Evolutionary conservation across 2,329 filamentous ascomycete genomes (phyloP), one percentile per base, ranked within the genome.

Genomic region (Phialophora macrospora): DNA sequence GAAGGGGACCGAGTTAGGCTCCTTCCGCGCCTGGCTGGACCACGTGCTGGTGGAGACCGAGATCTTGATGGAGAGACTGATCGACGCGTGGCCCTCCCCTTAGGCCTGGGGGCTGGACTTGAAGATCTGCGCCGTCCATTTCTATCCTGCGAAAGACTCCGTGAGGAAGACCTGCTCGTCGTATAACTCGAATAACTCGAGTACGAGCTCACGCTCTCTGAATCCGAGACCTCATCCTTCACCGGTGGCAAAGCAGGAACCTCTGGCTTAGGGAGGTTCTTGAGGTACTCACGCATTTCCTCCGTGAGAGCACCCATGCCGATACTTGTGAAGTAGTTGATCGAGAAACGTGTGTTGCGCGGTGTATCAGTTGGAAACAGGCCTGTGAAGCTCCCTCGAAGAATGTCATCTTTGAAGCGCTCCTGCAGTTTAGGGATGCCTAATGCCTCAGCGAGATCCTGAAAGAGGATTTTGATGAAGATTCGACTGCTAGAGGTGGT

Each of bases 271-370:
- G 93, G 93, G 78, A 96, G 87, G 74, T 93, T 97, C 76, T 93
- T 90, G 63, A 99, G 84, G 75, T 90, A 88, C 74, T 96, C 92
- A 77, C 95, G 89, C 92, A 97, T 96, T 71, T 93, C 91, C 76
- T 99, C 95, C 1, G 95, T 99, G 68, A 99, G 84, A 26, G 87
- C 88, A 75, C 95, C 95, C 91, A 99, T 96, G 65, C 93, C 93
- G 73, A 99, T 96, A 74, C 93, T 95, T 9, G 95, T 99, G 78
- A 99, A 98, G 84, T 97, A 99, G 80, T 99, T 99, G 88, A 99
- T 97, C 58, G 93, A 92, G 83, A 99, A 99, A 61, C 94, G 88
- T 46, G 93, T 93, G 78, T 97, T 95, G 75, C 91, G 89, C 26
- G 93, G 87, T 74, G 93, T 92, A 76, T 98, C 93, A 67, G 83